Evolutionary conservation across 306 rosid species (phyloP), one percentile per base, ranked within the genome.

Genomic region (Inga leiocalycina): DNA sequence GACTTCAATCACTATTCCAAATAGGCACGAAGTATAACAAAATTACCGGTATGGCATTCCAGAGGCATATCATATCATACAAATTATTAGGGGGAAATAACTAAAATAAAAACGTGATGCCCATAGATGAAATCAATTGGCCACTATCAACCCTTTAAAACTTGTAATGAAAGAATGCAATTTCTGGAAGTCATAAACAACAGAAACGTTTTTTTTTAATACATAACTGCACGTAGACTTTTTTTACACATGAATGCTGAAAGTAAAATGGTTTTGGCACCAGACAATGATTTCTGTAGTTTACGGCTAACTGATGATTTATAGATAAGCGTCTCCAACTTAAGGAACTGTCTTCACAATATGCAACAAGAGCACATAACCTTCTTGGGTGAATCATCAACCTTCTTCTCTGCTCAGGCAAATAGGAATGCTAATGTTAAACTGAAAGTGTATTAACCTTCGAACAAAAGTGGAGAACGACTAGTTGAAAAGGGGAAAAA

Each of bases 361-460:
- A 95, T 95, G 77, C 93, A 89, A 92, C 99, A 95, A 11, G 97
- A 90, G 80, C 99, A 95, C 68, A 89, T 91, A 70, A 90, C 92
- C 88, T 95, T 95, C 91, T 89, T 90, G 15, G 97, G 92, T 34
- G 89, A 79, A 88, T 95, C 95, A 84, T 92, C 99, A 69, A 92
- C 71, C 93, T 92, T 95, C 89, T 95, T 92, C 71, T 91, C 99
- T 95, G 96, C 89, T 88, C 73, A 81, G 44, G 68, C 72, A 81
- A 77, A 61, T 22, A 68, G 20, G 72, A 75, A 73, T 43, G 67
- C 68, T 81, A 80, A 57, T 71, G 79, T 84, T 84, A 85, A 80
- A 49, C 67, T 13, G 68, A 64, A 43, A 24, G 49, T 69, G 65
- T 84, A 76, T 88, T 75, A 84, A 51, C 44, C 62, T 56, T 51